Base-by-base conservation (phyloP, 2,329 filamentous ascomycete species). In the Fusarium temperatum region DNA sequence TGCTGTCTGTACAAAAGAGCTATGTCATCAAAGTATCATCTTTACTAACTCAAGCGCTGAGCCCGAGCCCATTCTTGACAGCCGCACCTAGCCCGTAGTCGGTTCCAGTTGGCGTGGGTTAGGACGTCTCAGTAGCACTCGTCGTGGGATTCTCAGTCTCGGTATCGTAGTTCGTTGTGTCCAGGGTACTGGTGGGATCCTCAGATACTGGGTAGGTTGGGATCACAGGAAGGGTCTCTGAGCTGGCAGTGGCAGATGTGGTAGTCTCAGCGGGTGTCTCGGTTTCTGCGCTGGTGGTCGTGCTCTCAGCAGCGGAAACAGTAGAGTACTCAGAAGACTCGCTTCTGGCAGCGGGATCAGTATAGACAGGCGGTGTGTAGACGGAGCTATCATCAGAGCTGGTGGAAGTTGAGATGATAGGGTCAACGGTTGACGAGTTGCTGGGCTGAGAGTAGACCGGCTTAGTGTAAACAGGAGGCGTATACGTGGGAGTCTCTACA, bases 1-100 rank as follows among this genome's bases (percentile, higher is more conserved):
- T 70, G 53, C 59, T 54, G 53, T 54, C 72, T 58, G 50, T 75
- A 72, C 63, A 74, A 75, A 69, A 36, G 72, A 58, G 61, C 48
- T 42, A 51, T 57, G 50, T 63, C 71, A 47, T 72, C 55, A 42
- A 60, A 36, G 39, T 12, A 14, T 48, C 53, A 30, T 51, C 57
- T 24, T 68, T 50, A 50, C 35, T 17, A 18, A 28, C 41, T 66
- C 50, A 70, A 56, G 54, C 36, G 36, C 35, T 39, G 20, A 74
- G 30, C 35, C 57, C 63, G 18, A 73, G 38, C 15, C 41, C 66
- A 20, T 67, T 9, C 20, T 61, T 66, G 17, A 66, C n/a, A 22
- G 35, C 54, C 12, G 55, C 48, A 24, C 45, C 56, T 54, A 38
- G n/a, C n/a, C 54, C 32, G 22, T 68, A 44, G 35, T 57, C 38